phyloP scores from a whole-genome alignment of 768 basidiomycete species.

The Pseudohyphozyma bogoriensis region DNA sequence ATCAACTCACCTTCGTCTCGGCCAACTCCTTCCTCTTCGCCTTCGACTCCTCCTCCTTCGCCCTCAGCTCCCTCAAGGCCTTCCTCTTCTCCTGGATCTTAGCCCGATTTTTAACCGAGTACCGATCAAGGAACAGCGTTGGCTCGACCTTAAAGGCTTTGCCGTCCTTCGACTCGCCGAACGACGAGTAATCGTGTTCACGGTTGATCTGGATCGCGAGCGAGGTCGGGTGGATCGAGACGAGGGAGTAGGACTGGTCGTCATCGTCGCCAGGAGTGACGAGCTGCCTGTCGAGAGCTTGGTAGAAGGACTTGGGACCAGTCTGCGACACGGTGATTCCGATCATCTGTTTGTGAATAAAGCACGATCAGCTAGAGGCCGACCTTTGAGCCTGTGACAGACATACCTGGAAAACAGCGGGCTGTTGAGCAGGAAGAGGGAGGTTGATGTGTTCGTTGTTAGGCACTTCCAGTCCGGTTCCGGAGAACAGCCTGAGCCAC shows the following conservation, averaged over 20 bases:
- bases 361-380: neutral
- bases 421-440: neutral
- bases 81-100: neutral
- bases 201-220: neutral
- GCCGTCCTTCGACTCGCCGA: neutral
- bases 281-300: conserved; percentile 1
- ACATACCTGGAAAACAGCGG: too few relatives aligned
- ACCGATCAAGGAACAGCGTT: conserved; percentile 16
- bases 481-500: neutral
- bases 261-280: neutral
- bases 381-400: too few relatives aligned
- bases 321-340: neutral
- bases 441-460: neutral
- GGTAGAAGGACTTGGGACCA: neutral
- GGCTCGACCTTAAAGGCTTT: neutral
- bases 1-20: neutral
- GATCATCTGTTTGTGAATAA: neutral
- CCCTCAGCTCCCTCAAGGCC: neutral
- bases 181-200: neutral
- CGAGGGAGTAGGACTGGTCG: neutral
- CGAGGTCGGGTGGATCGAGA: neutral
- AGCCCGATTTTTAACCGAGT: conserved; percentile 4
- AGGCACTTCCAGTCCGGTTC: neutral
- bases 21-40: neutral
- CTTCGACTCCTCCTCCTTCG: neutral